Evolutionary conservation across 192 early-diverging fungal species (phyloP).

Genomic region (Coemansia sp.): DNA sequence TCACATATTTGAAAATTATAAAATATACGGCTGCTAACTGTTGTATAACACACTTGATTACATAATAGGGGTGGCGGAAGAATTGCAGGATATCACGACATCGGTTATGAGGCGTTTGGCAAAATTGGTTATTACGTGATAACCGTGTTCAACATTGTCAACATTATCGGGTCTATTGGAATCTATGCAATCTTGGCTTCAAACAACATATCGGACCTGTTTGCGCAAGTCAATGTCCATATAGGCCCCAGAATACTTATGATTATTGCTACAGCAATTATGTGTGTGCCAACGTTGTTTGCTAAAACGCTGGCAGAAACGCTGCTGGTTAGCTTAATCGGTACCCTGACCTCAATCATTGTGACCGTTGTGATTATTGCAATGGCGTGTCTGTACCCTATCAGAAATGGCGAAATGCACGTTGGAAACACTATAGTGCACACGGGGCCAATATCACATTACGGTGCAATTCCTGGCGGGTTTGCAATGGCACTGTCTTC

Average conservation of each 20-base stretch:
- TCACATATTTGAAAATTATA: neutral
- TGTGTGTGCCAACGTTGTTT: constrained; percentile 63
- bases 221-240: constrained; percentile 32
- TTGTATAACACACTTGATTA: neutral
- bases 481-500: constrained; percentile 66
- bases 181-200: constrained; percentile 42
- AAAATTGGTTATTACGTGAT: constrained; percentile 40
- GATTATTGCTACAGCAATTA: constrained; percentile 52
- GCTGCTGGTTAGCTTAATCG: constrained; percentile 64
- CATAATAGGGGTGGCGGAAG: constrained; percentile 41
- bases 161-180: constrained; percentile 45
- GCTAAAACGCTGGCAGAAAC: constrained; percentile 75
- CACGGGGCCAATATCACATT: constrained; percentile 12
- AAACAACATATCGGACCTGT: constrained; percentile 38
- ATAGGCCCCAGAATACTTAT: constrained; percentile 34
- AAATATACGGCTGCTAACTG: neutral
- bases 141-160: constrained; percentile 41
- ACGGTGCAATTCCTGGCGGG: constrained; percentile 32
- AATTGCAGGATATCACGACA: constrained; percentile 42
- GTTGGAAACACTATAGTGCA: constrained; percentile 25
- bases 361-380: constrained; percentile 60
- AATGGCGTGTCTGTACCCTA: constrained; percentile 45
- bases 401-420: constrained; percentile 27
- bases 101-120: constrained; percentile 45
- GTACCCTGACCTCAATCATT: constrained; percentile 62